Evolutionary conservation across 768 basidiomycete genomes (phyloP).

Genomic region (Plicaturopsis crispa): DNA sequence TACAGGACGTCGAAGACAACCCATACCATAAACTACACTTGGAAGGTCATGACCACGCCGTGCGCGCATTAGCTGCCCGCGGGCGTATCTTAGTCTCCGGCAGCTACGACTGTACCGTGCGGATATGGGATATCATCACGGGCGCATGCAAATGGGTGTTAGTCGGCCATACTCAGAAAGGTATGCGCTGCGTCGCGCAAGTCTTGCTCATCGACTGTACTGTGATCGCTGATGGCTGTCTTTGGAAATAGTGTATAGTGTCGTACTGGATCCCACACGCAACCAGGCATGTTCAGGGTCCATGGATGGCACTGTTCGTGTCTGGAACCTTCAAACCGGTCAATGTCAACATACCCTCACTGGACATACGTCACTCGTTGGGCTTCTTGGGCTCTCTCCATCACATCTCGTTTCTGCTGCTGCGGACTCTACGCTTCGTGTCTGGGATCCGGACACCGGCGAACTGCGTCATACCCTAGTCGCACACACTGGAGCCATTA

Average conservation of each 20-base stretch:
- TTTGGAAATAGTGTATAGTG: conserved; percentile 75
- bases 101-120: conserved; percentile 91
- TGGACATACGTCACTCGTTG: conserved; percentile 93
- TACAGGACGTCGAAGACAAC: conserved; percentile 68
- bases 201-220: conserved; percentile 2
- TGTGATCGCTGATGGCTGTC: background rate
- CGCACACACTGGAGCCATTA: conserved; percentile 95
- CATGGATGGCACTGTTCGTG: conserved; percentile 95
- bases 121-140: conserved; percentile 90
- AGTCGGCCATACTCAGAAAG: conserved; percentile 88
- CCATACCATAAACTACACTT: conserved; percentile 85
- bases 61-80: conserved; percentile 86
- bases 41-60: conserved; percentile 86
- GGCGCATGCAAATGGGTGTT: conserved; percentile 77
- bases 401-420: conserved; percentile 93
- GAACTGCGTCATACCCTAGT: conserved; percentile 75
- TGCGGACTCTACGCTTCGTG: conserved; percentile 88
- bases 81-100: conserved; percentile 90
- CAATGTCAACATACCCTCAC: conserved; percentile 73
- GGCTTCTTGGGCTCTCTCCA: conserved; percentile 82
- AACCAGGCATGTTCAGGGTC: conserved; percentile 94
- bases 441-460: conserved; percentile 89
- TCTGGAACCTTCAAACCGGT: conserved; percentile 87
- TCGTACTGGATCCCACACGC: conserved; percentile 80
- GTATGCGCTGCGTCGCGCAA: conserved; percentile 27